Evolutionary conservation across 345 rosid genomes (phyloP), one percentile per base, ranked within the genome.

Genomic region (Durio zibethinus): DNA sequence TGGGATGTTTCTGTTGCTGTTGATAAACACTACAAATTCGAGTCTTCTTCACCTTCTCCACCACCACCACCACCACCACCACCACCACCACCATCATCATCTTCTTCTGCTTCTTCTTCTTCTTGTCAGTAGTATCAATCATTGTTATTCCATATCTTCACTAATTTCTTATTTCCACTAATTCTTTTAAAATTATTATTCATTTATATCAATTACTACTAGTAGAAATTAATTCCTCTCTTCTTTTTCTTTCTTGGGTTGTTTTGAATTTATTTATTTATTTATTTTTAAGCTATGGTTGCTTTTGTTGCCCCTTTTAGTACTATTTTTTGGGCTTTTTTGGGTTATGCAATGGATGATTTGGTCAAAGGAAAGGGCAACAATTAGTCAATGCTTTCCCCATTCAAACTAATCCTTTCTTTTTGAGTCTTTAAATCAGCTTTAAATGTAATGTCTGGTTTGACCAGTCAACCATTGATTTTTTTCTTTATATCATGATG

Each of bases 1-100:
- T 94, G 98, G 98, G 97, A 93, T 77, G 97, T 94, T 8, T 85
- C 93, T 33, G 79, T 91, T 10, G 89, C 98, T 18, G 92, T 94
- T 68, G 98, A 94, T 79, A 94, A 94, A 86, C 84, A 89, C 78
- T 94, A 90, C 88, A 91, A 89, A 57, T 92, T 94, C 20, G 93
- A 86, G 82, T 87, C 90, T 9, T 35, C 81, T 45, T 66, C 89
- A 56, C 67, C 85, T 11, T 47, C 72, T n/a, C n/a, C n/a, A n/a
- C n/a, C n/a, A n/a, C n/a, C n/a, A n/a, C n/a, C n/a, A n/a, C n/a
- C n/a, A n/a, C n/a, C n/a, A n/a, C n/a, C n/a, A n/a, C n/a, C n/a
- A n/a, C n/a, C n/a, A n/a, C n/a, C n/a, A n/a, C n/a, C n/a, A n/a
- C n/a, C n/a, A n/a, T n/a, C n/a, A n/a, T n/a, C n/a, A n/a, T n/a